These are phyloP conservation scores for Ustilago loliicola DNA, from an alignment of 1,284 basidiomycete genomes.

Conservation along the genomic window DNA sequence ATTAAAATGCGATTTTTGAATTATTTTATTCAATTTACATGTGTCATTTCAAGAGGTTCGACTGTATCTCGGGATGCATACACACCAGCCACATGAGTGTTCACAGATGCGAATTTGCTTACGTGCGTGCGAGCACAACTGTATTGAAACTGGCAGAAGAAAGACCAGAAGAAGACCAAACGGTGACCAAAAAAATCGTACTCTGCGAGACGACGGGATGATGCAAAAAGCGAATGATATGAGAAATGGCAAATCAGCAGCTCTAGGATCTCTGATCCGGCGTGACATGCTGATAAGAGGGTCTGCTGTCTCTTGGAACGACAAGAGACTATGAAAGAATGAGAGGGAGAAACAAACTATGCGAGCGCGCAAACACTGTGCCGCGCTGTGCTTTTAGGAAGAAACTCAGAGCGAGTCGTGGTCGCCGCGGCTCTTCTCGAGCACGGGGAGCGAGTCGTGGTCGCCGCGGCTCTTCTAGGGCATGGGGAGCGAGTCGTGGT, in stretches of 20 bases:
- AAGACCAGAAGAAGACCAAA: not conserved
- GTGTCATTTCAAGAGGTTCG: too few species aligned
- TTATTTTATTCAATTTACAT: too few species aligned
- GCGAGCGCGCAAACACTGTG: not conserved
- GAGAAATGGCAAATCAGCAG: not conserved
- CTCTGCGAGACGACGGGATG: not conserved
- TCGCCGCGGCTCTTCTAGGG: too few species aligned
- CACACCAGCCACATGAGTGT: too few species aligned
- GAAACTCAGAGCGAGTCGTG: too few species aligned
- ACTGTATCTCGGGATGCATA: too few species aligned
- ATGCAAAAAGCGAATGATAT: not conserved
- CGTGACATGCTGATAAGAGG: not conserved
- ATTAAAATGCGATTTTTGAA: too few species aligned
- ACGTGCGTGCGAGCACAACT: not conserved
- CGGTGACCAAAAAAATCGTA: not conserved
- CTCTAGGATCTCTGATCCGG: not conserved
- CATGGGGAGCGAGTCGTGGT: too few species aligned
- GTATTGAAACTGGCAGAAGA: not conserved
- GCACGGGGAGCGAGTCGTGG: too few species aligned
- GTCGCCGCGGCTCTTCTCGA: too few species aligned
- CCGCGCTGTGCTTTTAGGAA: slow-evolving; percentile 4
- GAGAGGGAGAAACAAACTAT: not conserved
- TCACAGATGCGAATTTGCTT: too few species aligned
- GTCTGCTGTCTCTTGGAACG: slow-evolving; percentile 13
- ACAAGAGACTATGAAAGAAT: slow-evolving; percentile 3